Percentiles rank a stretch among this genome's conserved stretches.
phyloP scores from a whole-genome alignment of 2,329 filamentous ascomycete species.

The Penicillium sclerotigenum region DNA sequence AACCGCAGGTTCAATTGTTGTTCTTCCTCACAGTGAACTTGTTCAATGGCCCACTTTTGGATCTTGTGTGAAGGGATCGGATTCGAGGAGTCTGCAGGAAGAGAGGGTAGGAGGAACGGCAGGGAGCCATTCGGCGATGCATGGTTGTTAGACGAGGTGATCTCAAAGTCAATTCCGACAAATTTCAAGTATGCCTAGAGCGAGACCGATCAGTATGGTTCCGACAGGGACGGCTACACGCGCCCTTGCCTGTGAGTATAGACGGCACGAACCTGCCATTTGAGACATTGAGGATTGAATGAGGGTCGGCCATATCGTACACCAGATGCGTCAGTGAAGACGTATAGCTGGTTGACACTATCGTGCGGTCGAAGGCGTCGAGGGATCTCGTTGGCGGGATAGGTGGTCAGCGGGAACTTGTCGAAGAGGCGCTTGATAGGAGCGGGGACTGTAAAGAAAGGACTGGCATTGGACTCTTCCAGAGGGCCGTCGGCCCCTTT shows the following conservation, averaged over 20 bases:
- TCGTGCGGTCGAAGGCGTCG: slow-evolving; percentile 51
- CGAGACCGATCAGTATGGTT: slow-evolving; percentile 8
- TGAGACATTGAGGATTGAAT: slow-evolving; percentile 89
- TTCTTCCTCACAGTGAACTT: slow-evolving; percentile 45
- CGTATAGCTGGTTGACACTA: slow-evolving; percentile 62
- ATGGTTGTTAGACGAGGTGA: slow-evolving; percentile 80
- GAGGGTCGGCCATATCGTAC: slow-evolving; percentile 64
- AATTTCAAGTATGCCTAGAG: slow-evolving; percentile 77
- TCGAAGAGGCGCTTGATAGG: slow-evolving; percentile 83
- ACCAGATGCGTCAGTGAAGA: slow-evolving; percentile 69
- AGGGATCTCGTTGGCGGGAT: slow-evolving; percentile 72
- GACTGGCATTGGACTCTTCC: slow-evolving; percentile 19
- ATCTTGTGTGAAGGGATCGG: slow-evolving; percentile 64
- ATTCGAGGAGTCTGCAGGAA: slow-evolving; percentile 39
- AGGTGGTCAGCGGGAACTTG: slow-evolving; percentile 72
- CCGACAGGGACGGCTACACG: background rate
- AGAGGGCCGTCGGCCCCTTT: slow-evolving; percentile 14
- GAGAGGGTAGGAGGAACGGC: slow-evolving; percentile 72
- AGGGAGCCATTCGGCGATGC: slow-evolving; percentile 85
- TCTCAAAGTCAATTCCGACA: slow-evolving; percentile 63
- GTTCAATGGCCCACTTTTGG: slow-evolving; percentile 63
- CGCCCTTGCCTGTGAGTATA: background rate
- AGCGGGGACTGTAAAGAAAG: slow-evolving; percentile 53
- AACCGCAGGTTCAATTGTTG: slow-evolving; percentile 56
- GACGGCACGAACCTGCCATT: slow-evolving; percentile 73